Percentiles rank a stretch among this genome's conserved stretches.
These are phyloP conservation scores for Pseudocercospora vitis DNA, from an alignment of 2,329 filamentous ascomycete genomes.

Conservation along the genomic window DNA sequence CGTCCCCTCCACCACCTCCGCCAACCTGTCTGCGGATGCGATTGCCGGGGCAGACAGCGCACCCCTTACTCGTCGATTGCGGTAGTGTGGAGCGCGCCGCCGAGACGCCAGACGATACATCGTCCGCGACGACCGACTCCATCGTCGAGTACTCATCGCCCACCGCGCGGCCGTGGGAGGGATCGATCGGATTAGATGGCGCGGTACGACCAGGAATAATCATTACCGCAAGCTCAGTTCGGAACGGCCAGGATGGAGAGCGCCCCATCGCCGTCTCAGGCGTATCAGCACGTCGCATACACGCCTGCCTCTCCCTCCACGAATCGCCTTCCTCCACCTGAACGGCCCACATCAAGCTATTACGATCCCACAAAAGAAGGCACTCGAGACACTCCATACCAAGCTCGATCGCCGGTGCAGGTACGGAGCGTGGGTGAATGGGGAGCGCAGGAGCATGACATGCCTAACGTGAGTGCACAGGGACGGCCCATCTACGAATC, in stretches of 20 bases:
- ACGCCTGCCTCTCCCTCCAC: slow-evolving; percentile 40
- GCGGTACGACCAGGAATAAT: slow-evolving; percentile 6
- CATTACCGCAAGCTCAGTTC: slow-evolving; percentile 2
- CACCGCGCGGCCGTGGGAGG: slow-evolving; percentile 7
- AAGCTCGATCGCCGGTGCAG: slow-evolving; percentile 36
- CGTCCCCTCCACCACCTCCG: not conserved
- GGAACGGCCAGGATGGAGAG: slow-evolving; percentile 23
- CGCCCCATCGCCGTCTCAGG: slow-evolving; percentile 17
- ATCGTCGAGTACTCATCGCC: not conserved
- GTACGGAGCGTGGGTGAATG: slow-evolving; percentile 20
- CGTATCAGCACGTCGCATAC: slow-evolving; percentile 15
- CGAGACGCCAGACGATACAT: not conserved
- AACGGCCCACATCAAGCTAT: slow-evolving; percentile 46
- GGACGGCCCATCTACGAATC: slow-evolving; percentile 26
- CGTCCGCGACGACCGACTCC: not conserved
- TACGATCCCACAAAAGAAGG: slow-evolving; percentile 52
- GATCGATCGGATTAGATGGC: slow-evolving; percentile 15
- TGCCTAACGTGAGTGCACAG: slow-evolving; percentile 18
- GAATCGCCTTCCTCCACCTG: slow-evolving; percentile 39
- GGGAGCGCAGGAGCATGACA: not conserved
- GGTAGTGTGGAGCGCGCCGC: not conserved
- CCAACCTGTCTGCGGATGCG: not conserved
- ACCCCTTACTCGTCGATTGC: slow-evolving; percentile 7
- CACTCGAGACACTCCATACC: slow-evolving; percentile 41
- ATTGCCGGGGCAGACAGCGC: not conserved